Conservation (phyloP, 352 stramenopile genomes). For the Peronospora destructor region DNA sequence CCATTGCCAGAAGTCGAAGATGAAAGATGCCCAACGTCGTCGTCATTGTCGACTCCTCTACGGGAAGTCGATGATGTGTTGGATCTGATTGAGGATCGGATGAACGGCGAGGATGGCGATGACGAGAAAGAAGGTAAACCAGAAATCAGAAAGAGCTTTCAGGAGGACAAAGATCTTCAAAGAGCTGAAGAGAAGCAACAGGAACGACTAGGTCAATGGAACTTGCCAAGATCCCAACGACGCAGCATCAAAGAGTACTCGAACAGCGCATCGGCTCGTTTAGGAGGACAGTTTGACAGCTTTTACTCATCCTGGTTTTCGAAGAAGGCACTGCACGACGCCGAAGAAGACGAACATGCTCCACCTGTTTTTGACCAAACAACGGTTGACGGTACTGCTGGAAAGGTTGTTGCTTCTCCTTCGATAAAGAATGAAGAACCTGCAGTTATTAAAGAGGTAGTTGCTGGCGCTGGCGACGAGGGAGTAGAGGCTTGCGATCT, state of each 20-base stretch:
- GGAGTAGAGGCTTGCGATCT: constrained; percentile 1
- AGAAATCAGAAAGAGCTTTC: constrained; percentile 22
- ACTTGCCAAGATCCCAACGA: constrained; percentile 41
- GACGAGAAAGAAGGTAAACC: constrained; percentile 35
- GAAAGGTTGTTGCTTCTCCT: background rate
- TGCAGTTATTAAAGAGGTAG: background rate
- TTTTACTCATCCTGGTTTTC: constrained; percentile 76
- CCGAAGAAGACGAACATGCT: constrained; percentile 14
- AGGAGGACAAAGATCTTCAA: constrained; percentile 30
- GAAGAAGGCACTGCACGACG: constrained; percentile 41
- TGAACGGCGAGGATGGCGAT: constrained; percentile 44
- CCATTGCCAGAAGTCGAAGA: constrained; percentile 24
- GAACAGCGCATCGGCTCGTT: constrained; percentile 36
- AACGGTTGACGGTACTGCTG: background rate
- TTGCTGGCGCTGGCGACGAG: background rate
- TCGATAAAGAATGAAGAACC: background rate
- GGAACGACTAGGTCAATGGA: constrained; percentile 68
- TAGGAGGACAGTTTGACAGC: constrained; percentile 48
- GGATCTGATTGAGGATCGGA: constrained; percentile 7
- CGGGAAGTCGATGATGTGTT: constrained; percentile 1
- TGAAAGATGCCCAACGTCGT: constrained; percentile 6
- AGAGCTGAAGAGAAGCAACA: constrained; percentile 44
- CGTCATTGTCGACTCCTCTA: constrained; percentile 6
- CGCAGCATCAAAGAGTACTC: constrained; percentile 37
- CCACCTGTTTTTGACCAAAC: background rate